These are phyloP conservation scores for Halenospora varia DNA, from an alignment of 495 filamentous ascomycete genomes.

Conservation along the genomic window DNA sequence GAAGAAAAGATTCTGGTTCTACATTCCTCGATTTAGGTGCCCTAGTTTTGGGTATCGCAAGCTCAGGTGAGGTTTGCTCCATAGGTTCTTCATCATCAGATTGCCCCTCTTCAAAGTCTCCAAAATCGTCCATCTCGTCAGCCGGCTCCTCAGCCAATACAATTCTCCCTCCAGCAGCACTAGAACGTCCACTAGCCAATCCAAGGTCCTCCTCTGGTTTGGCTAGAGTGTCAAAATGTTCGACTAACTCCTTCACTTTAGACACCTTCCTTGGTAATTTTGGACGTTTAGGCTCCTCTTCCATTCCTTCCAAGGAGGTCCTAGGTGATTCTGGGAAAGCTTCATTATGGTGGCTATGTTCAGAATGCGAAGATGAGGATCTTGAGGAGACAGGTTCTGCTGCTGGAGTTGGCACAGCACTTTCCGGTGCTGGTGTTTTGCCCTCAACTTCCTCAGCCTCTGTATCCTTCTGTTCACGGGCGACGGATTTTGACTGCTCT, in stretches of 20 bases:
- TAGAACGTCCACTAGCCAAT: background rate
- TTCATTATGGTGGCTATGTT: conserved; percentile 35
- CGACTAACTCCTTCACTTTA: conserved; percentile 44
- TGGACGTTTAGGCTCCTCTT: conserved; percentile 39
- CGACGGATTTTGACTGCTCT: too few species aligned
- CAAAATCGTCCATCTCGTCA: conserved; percentile 50
- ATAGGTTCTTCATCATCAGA: conserved; percentile 12
- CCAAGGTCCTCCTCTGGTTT: conserved; percentile 26
- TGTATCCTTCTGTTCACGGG: background rate
- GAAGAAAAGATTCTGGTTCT: background rate
- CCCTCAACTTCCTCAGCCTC: background rate
- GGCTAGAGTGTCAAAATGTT: conserved; percentile 42
- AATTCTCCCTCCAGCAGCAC: conserved; percentile 3
- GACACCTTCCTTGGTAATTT: conserved; percentile 25
- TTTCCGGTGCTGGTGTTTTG: background rate
- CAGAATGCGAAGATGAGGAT: conserved; percentile 36
- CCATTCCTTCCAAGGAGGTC: conserved; percentile 52
- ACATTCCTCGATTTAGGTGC: background rate
- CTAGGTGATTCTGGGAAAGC: conserved; percentile 43
- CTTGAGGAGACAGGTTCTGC: conserved; percentile 27
- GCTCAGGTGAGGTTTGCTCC: background rate
- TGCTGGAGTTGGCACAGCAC: background rate
- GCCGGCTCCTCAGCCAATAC: conserved; percentile 25
- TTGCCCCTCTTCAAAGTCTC: conserved; percentile 38
- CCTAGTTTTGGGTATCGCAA: conserved; percentile 9